A percentile compares a stretch with the other conserved stretches of the same genome.
These are phyloP conservation scores for Castanea mollissima DNA, from an alignment of 306 rosid species.

Conservation along the genomic window DNA sequence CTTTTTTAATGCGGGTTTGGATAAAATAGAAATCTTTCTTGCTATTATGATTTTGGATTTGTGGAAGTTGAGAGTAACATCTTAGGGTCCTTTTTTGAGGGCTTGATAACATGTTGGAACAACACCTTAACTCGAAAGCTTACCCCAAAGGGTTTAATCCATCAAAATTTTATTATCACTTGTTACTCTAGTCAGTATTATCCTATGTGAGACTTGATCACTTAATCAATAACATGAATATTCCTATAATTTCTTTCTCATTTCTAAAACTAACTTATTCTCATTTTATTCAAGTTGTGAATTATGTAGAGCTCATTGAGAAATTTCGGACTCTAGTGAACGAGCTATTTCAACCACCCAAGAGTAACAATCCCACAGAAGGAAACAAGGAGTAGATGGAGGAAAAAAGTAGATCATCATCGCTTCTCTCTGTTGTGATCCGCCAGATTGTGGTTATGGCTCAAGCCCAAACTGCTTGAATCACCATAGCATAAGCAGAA, in stretches of 20 bases:
- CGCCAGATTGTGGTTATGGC: conserved; percentile 37
- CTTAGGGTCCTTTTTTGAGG: neutral
- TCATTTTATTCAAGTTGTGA: conserved; percentile 21
- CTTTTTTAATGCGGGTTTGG: too few relatives aligned
- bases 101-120: neutral
- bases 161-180: neutral
- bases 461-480: conserved; percentile 31
- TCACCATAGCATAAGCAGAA: neutral
- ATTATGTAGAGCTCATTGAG: conserved; percentile 45
- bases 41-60: neutral
- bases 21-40: too few relatives aligned
- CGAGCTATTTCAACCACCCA: conserved; percentile 35
- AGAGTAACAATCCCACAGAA: neutral
- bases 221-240: neutral
- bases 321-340: conserved; percentile 50
- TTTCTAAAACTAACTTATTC: neutral
- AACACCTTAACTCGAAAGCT: neutral
- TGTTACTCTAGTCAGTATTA: neutral
- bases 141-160: neutral
- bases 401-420: too few relatives aligned
- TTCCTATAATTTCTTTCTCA: neutral
- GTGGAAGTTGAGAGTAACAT: neutral
- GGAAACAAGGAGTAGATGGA: neutral
- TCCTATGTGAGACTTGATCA: neutral
- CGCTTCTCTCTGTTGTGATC: too few relatives aligned